Conservation (phyloP, 352 stramenopile genomes). For the Phytophthora litchii region DNA sequence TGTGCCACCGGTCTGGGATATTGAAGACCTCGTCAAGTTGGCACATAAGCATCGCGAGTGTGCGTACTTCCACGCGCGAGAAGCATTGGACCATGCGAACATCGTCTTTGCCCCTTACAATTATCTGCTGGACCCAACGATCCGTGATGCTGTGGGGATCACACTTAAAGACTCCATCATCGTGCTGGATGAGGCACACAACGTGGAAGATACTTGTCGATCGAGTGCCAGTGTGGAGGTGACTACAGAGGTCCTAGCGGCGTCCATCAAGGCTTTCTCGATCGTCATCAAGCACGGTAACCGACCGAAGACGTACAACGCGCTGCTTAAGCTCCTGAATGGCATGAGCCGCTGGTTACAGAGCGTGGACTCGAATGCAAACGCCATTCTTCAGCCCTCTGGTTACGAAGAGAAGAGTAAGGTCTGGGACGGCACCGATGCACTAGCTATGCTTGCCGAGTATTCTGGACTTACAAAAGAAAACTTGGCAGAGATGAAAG, state of each 20-base stretch:
- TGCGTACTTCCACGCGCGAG: conserved; percentile 71
- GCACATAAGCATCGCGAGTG: conserved; percentile 82
- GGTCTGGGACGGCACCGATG: conserved; percentile 66
- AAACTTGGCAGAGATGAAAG: conserved; percentile 48
- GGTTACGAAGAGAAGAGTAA: conserved; percentile 80
- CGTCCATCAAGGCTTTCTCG: conserved; percentile 67
- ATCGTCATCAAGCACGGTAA: conserved; percentile 70
- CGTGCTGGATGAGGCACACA: conserved; percentile 88
- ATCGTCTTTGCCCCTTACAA: conserved; percentile 92
- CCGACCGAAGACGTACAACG: conserved; percentile 57
- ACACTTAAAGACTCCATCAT: conserved; percentile 79
- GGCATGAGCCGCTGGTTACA: conserved; percentile 67
- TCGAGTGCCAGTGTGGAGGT: conserved; percentile 81
- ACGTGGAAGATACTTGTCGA: conserved; percentile 88
- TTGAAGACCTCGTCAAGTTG: conserved; percentile 80
- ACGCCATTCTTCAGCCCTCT: conserved; percentile 51
- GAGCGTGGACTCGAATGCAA: conserved; percentile 45
- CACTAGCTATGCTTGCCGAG: conserved; percentile 74
- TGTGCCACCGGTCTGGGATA: conserved; percentile 81
- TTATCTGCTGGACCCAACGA: conserved; percentile 82
- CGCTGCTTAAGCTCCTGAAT: conserved; percentile 69
- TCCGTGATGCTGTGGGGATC: conserved; percentile 73
- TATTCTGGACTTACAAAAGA: conserved; percentile 60
- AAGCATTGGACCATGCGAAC: conserved; percentile 61
- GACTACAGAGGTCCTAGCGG: conserved; percentile 48